Percentiles rank a stretch among this genome's conserved stretches.
These are phyloP conservation scores for Xylaria palmicola DNA, from an alignment of 495 filamentous ascomycete species.

Conservation along the genomic window DNA sequence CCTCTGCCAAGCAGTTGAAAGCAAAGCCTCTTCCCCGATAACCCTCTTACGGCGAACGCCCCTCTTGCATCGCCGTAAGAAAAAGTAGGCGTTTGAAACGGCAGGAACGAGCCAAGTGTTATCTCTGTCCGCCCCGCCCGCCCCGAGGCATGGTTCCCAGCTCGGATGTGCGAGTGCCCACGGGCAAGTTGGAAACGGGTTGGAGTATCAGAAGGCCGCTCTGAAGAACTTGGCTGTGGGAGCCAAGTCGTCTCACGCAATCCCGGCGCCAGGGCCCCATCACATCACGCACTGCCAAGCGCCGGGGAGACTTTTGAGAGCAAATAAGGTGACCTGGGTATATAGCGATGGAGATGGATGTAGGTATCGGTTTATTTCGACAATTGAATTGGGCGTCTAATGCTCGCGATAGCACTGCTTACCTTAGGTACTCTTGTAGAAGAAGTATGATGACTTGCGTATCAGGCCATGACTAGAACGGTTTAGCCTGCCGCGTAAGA, in stretches of 20 bases:
- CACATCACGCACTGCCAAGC: conserved; percentile 20
- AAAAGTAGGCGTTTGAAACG: neutral
- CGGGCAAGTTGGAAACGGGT: conserved; percentile 12
- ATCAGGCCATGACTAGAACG: too few species aligned
- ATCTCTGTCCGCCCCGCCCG: too few species aligned
- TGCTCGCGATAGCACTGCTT: too few species aligned
- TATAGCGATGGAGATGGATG: too few species aligned
- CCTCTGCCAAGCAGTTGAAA: neutral
- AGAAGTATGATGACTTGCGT: too few species aligned
- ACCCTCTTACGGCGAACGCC: too few species aligned
- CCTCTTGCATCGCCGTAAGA: neutral
- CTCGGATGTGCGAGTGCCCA: neutral
- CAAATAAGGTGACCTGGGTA: too few species aligned
- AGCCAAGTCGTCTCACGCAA: conserved; percentile 27
- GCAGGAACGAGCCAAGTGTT: neutral
- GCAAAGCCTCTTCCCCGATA: neutral
- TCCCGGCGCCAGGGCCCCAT: neutral
- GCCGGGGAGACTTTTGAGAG: too few species aligned
- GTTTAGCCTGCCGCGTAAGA: too few species aligned
- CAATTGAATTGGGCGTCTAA: too few species aligned
- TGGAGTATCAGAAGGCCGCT: conserved; percentile 22
- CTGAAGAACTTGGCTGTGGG: conserved; percentile 26
- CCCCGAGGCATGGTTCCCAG: too few species aligned
- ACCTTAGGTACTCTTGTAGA: too few species aligned
- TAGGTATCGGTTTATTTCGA: neutral